Base-by-base conservation (phyloP, 2,329 filamentous ascomycete species). In the Apiospora sp. region DNA sequence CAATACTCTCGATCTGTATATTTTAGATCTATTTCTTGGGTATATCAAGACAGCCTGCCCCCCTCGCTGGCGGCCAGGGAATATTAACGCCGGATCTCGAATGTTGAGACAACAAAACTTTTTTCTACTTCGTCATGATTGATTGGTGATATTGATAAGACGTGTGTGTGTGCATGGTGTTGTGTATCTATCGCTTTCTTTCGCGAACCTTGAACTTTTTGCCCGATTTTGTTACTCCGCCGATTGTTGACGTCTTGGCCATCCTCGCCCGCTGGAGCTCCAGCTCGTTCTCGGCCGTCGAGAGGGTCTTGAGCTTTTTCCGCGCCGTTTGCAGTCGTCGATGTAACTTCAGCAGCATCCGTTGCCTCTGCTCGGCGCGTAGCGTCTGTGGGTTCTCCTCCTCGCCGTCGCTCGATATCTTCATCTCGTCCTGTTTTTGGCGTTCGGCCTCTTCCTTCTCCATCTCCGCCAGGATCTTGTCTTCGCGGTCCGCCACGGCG, bases 181-280 rank as follows among this genome's bases (percentile, higher is more conserved):
- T 24, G 2, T 74, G 24, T 46, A 30, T 22, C 80, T 84, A 91
- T 78, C 89, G 85, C 85, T 92, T 92, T 75, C 90, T 86, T 80
- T 89, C 86, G 75, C 88, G 86, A 71, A 91, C 86, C 84, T 90
- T 91, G 75, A 91, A 87, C 83, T 90, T 91, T 81, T 87, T 87
- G 34, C 90, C 90, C 51, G 84, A 84, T 79, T 89, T 90, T 41
- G 88, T 91, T n/a, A 85, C 78, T 19, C 89, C 89, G 49, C 88
- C 89, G 7, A 87, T 86, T 1, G 90, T 92, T 12, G 87, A 84
- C 75, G 89, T 91, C 84, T 92, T 92, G 48, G 89, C 89, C 90
- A 92, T 92, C 79, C 87, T 89, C 24, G 89, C 88, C 73, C 87
- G 84, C 80, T 92, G 89, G 71, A 90, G 73, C 74, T 90, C 89